These are phyloP conservation scores for Pezicula radicicola DNA, from an alignment of 2,329 filamentous ascomycete genomes.

Conservation along the genomic window DNA sequence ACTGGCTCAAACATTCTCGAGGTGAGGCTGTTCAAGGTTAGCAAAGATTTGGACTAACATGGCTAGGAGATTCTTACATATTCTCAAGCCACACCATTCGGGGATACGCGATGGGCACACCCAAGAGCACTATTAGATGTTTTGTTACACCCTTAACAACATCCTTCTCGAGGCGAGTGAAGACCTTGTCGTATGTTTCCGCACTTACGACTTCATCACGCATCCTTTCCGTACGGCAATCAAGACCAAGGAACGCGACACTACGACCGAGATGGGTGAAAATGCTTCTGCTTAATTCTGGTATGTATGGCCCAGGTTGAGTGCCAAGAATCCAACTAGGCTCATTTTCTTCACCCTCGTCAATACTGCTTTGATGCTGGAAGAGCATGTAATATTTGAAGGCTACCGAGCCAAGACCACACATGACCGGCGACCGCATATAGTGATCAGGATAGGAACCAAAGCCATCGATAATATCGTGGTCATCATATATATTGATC, in stretches of 20 bases:
- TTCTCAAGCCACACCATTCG: conserved; percentile 72
- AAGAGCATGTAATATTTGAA: conserved; percentile 99
- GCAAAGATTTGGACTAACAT: conserved; percentile 9
- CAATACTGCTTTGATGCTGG: conserved; percentile 85
- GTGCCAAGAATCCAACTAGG: conserved; percentile 87
- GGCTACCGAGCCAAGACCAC: conserved; percentile 82
- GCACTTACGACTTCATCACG: conserved; percentile 77
- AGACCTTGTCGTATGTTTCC: conserved; percentile 80
- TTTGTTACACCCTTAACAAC: conserved; percentile 81
- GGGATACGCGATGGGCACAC: conserved; percentile 81
- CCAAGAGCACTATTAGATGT: conserved; percentile 83
- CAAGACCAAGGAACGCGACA: conserved; percentile 79
- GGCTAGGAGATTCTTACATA: conserved; percentile 45
- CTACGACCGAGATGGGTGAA: conserved; percentile 81
- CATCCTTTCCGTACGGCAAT: conserved; percentile 88
- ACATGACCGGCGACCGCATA: conserved; percentile 87
- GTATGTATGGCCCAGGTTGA: conserved; percentile 84
- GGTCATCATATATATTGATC: conserved; percentile 98
- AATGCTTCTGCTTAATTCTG: conserved; percentile 77
- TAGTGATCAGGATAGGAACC: conserved; percentile 91
- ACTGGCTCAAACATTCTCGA: conserved; percentile 84
- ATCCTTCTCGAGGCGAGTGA: conserved; percentile 80
- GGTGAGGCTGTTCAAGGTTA: conserved; percentile 60
- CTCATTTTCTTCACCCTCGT: conserved; percentile 79
- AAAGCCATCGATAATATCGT: conserved; percentile 88